Evolutionary conservation across 257 asterid species (phyloP).

Genomic region (Lantana camara): DNA sequence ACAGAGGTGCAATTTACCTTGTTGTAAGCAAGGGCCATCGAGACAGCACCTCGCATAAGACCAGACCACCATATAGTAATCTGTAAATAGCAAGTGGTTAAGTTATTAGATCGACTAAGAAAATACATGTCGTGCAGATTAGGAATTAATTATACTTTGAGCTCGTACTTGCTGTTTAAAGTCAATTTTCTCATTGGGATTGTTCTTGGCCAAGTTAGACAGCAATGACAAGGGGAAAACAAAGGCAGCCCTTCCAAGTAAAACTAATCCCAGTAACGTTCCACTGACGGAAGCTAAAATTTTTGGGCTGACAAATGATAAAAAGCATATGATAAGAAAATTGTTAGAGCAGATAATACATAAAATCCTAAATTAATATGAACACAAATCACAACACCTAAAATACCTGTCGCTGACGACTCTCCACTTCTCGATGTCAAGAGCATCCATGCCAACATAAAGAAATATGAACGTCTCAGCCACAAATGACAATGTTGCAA

Average conservation of each 20-base stretch:
- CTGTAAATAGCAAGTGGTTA: slow-evolving; percentile 30
- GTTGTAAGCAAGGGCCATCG: slow-evolving; percentile 72
- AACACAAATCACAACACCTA: background rate
- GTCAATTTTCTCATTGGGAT: slow-evolving; percentile 56
- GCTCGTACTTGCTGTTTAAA: slow-evolving; percentile 75
- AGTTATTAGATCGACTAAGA: slow-evolving; percentile 5
- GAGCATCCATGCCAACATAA: slow-evolving; percentile 76
- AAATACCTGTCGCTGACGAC: slow-evolving; percentile 52
- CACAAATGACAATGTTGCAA: slow-evolving; percentile 70
- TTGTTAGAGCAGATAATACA: slow-evolving; percentile 2
- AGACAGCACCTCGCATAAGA: slow-evolving; percentile 69
- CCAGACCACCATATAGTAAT: slow-evolving; percentile 77
- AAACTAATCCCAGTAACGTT: slow-evolving; percentile 75
- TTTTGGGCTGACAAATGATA: slow-evolving; percentile 57
- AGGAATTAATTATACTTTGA: slow-evolving; percentile 17
- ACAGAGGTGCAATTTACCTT: slow-evolving; percentile 38
- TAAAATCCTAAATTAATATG: slow-evolving; percentile 3
- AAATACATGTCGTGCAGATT: slow-evolving; percentile 21
- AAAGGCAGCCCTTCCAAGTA: slow-evolving; percentile 90
- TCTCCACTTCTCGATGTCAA: slow-evolving; percentile 70
- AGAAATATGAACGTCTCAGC: slow-evolving; percentile 66
- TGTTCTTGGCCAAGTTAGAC: slow-evolving; percentile 74
- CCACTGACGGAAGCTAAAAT: slow-evolving; percentile 72
- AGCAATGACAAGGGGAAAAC: slow-evolving; percentile 85
- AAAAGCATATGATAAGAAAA: slow-evolving; percentile 7